Base-by-base conservation (phyloP, 1,284 basidiomycete species). In the Apiotrichum laibachii region DNA sequence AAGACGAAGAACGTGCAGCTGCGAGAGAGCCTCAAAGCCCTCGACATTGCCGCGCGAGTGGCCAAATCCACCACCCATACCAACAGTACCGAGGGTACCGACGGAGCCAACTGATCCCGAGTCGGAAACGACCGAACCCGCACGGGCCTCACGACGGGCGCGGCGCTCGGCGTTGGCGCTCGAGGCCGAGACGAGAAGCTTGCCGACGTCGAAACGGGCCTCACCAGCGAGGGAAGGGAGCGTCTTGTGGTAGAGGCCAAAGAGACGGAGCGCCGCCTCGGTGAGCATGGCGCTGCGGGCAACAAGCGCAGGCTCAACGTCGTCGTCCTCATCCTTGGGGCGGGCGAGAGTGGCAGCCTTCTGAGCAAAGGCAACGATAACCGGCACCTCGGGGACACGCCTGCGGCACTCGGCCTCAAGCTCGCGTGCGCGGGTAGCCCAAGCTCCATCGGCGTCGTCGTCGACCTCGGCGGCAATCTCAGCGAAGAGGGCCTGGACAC, bases 121-220 rank as follows among this genome's bases (percentile, higher is more conserved):
- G 56, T 77, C 76, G 50, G 66, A 67, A 26, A 75, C 60, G 9
- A 77, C 76, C 61, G 72, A 76, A 10, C 76, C 77, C 51, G 72
- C 72, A 34, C 72, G 67, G 5, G 71, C 72, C 50, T 76, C 72
- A 22, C 72, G 63, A 18, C 67, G 66, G 31, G 72, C 71, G 54
- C 71, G 59, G 59, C 72, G 64, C 62, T 78, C 77, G 22, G 70
- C 72, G 33, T 72, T 73, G 18, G 72, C 71, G 21, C 68, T 77
- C 34, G 81, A 77, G 49, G 83, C 81, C 53, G 81, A 85, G 52
- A 82, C 80, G 21, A 94, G 77, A 34, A 93, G 75, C 70, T 91
- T 91, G 15, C 90, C 90, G 19, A 88, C 84, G 72, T 97, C 93
- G 70, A 94, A 94, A 49, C 86, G 82, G 9, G 85, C 85, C 72